Evolutionary conservation across 2,329 filamentous ascomycete genomes (phyloP).

Genomic region (Venturia aucupariae): DNA sequence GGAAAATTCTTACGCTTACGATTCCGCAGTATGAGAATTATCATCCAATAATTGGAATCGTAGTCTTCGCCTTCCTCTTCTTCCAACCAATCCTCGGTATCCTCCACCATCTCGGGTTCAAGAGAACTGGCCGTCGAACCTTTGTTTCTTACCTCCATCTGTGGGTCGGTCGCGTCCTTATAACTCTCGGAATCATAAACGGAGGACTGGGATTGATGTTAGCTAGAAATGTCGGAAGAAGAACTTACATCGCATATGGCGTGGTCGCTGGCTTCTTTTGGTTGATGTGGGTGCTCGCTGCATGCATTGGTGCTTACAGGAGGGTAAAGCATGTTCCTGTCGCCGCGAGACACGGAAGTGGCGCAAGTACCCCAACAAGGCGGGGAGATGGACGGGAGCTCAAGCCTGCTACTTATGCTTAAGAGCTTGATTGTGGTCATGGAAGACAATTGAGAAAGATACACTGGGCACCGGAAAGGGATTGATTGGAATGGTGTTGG

Average conservation of each 20-base stretch:
- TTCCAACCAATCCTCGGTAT: slow-evolving; percentile 46
- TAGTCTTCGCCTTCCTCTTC: slow-evolving; percentile 41
- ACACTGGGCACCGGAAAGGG: not conserved
- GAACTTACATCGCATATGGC: slow-evolving; percentile 39
- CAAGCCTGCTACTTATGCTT: not conserved
- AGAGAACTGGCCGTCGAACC: slow-evolving; percentile 35
- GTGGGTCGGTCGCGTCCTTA: slow-evolving; percentile 45
- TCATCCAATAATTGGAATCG: slow-evolving; percentile 47
- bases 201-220: slow-evolving; percentile 45
- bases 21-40: slow-evolving; percentile 27
- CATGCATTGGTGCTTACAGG: slow-evolving; percentile 13
- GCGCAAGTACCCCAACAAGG: not conserved
- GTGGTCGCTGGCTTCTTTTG: slow-evolving; percentile 42
- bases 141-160: slow-evolving; percentile 42
- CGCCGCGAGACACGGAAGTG: not conserved
- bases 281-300: slow-evolving; percentile 18
- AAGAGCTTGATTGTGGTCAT: not conserved
- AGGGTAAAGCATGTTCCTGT: not conserved
- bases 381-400: not conserved
- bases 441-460: not conserved
- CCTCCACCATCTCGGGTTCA: slow-evolving; percentile 43
- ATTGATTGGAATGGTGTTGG: not conserved
- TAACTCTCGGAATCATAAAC: slow-evolving; percentile 46
- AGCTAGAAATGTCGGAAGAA: slow-evolving; percentile 27
- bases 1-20: slow-evolving; percentile 8